Conservation (phyloP, 768 basidiomycete genomes). For the Mycena leptocephala region DNA sequence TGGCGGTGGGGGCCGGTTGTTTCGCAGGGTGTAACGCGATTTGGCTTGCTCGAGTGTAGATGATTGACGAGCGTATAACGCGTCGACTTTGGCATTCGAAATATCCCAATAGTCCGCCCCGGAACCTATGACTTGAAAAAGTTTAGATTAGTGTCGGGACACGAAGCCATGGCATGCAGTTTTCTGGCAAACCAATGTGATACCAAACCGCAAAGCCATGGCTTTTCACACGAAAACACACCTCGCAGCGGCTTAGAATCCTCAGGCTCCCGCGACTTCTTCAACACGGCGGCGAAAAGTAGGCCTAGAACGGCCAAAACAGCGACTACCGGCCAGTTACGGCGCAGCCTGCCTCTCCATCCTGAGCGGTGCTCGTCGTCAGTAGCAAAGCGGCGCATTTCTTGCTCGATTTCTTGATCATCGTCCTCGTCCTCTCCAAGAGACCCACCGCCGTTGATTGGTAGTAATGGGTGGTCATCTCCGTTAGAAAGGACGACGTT, state of each 20-base stretch:
- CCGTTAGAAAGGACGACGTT: slow-evolving; percentile 9
- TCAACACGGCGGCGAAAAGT: neutral
- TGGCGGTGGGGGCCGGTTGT: slow-evolving; percentile 34
- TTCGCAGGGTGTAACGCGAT: slow-evolving; percentile 32
- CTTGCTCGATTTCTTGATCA: slow-evolving; percentile 30
- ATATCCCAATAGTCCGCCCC: neutral
- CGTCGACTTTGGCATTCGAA: neutral
- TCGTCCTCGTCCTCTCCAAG: slow-evolving; percentile 30
- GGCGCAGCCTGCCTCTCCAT: neutral
- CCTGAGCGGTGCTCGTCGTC: slow-evolving; percentile 13
- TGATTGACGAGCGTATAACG: slow-evolving; percentile 27
- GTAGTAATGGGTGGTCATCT: slow-evolving; percentile 31
- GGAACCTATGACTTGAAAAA: neutral
- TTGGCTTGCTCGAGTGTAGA: slow-evolving; percentile 28
- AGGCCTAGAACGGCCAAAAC: neutral
- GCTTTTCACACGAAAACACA: neutral
- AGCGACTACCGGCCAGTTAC: neutral
- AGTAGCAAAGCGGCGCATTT: slow-evolving; percentile 30
- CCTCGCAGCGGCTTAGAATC: neutral
- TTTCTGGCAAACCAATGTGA: too few relatives aligned
- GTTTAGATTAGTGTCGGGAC: neutral
- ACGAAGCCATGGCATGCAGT: too few relatives aligned
- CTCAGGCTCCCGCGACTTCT: too few relatives aligned
- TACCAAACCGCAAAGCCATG: too few relatives aligned
- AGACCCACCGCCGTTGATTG: slow-evolving; percentile 11